Evolutionary conservation across 257 asterid species (phyloP), one percentile per base, ranked within the genome.

Genomic region (Haberlea rhodopensis): DNA sequence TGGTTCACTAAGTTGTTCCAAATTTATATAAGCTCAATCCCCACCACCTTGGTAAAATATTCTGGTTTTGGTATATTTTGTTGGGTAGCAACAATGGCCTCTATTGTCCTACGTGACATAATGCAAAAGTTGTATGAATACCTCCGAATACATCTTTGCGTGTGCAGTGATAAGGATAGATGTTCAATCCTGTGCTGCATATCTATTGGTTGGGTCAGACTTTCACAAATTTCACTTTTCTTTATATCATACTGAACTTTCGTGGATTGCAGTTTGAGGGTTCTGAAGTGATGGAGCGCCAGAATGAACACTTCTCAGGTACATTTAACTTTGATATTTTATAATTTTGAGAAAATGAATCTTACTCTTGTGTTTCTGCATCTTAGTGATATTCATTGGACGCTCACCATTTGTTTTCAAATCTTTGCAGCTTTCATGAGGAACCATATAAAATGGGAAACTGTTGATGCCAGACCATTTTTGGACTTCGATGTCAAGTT

Each of bases 221-320:
- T 31, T 22, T 68, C 43, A 28, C 43, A 18, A 19, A 16, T 18
- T 68, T 31, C 21, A 51, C 20, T 48, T 13, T 2, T 11, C 21
- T 53, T 69, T 67, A 53, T 62, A 43, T 60, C 57, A 31, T 37
- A 31, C 57, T 20, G 23, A 71, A 60, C 63, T 43, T 49, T 45
- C 52, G 19, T 60, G 66, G 19, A 26, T 63, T 75, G 82, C 88
- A 88, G 95, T 86, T 88, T 77, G 85, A 88, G 75, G 95, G 96
- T 66, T 86, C 91, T 27, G 87, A 88, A 62, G 73, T 77, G 21
- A 70, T 88, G 75, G 82, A 86, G 60, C 85, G 79, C 59, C 96
- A 88, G 75, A 88, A 86, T 56, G 86, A 88, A 57, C 89, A 71
- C 49, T 88, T 88, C 76, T 77, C 89, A 80, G 96, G 96, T 88